These are phyloP conservation scores for Suillus brevipes DNA, from an alignment of 768 basidiomycete species.

Conservation along the genomic window DNA sequence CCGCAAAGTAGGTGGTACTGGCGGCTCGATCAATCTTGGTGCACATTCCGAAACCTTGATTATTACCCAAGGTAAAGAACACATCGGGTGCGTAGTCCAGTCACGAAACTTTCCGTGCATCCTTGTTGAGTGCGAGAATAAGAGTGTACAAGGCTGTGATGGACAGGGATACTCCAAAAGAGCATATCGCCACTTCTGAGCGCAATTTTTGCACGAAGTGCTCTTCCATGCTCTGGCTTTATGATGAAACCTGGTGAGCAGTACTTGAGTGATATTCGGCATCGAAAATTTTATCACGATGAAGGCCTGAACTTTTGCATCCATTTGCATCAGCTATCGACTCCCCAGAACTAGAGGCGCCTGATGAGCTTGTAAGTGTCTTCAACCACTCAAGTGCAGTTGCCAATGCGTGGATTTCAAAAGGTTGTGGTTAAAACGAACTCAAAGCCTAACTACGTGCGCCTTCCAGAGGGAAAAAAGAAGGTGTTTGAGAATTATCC, in stretches of 20 bases:
- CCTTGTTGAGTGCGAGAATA: not conserved
- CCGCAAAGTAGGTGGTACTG: conserved; percentile 65
- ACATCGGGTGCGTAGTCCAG: conserved; percentile 44
- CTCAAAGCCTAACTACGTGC: conserved; percentile 61
- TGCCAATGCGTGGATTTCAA: conserved; percentile 1
- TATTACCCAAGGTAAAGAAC: conserved; percentile 51
- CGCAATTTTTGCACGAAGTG: conserved; percentile 65
- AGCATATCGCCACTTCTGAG: conserved; percentile 52
- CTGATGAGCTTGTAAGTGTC: conserved; percentile 49
- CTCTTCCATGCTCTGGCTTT: conserved; percentile 68
- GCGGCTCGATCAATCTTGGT: conserved; percentile 68
- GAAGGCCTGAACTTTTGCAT: conserved; percentile 63
- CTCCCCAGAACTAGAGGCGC: conserved; percentile 51
- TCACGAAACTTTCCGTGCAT: not conserved
- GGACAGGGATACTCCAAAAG: conserved; percentile 51
- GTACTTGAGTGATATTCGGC: conserved; percentile 13
- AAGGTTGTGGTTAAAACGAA: conserved; percentile 47
- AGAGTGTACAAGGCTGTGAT: conserved; percentile 67
- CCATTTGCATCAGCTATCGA: conserved; percentile 72
- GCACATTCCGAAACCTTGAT: conserved; percentile 51
- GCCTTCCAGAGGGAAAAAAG: conserved; percentile 60
- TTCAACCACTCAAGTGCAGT: not conserved
- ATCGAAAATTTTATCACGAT: not conserved
- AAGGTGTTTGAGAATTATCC: conserved; percentile 47
- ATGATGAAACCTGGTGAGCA: conserved; percentile 52